A percentile compares a stretch with the other conserved stretches of the same genome.
These are phyloP conservation scores for Boletus fagicola DNA, from an alignment of 768 basidiomycete genomes.

Conservation along the genomic window DNA sequence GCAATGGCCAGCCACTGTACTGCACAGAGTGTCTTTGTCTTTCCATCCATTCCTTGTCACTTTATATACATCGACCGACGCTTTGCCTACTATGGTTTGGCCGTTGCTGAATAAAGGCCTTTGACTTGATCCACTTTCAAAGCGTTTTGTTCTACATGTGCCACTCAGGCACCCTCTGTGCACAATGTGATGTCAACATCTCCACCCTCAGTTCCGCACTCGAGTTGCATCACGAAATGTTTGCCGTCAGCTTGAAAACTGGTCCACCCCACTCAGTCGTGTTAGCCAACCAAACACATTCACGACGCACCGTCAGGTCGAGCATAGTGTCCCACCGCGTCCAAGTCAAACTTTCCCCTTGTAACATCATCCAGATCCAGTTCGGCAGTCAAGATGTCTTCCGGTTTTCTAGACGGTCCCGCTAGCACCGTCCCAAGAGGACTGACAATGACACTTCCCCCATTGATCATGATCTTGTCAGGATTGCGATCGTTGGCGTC, in stretches of 20 bases:
- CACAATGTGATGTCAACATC: not conserved
- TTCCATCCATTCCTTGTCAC: not conserved
- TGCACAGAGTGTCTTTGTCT: not conserved
- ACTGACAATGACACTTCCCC: conserved; percentile 58
- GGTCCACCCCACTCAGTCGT: conserved; percentile 7
- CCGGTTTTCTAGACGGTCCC: conserved; percentile 52
- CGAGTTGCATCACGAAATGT: not conserved
- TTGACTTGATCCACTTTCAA: conserved; percentile 9
- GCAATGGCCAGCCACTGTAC: not conserved
- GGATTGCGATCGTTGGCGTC: conserved; percentile 37
- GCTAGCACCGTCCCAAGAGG: conserved; percentile 58
- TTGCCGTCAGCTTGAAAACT: conserved; percentile 31
- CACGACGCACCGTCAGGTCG: conserved; percentile 49
- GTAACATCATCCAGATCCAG: conserved; percentile 57
- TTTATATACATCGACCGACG: conserved; percentile 26
- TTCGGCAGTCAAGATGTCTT: conserved; percentile 56
- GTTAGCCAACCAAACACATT: not conserved
- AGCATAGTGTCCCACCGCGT: conserved; percentile 61
- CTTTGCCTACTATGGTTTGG: conserved; percentile 11
- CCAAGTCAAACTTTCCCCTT: conserved; percentile 61
- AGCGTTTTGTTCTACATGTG: conserved; percentile 12
- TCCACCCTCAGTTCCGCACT: not conserved
- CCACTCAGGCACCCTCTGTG: not conserved
- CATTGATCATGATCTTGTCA: conserved; percentile 56
- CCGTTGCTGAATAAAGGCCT: conserved; percentile 15